Evolutionary conservation across 345 rosid species (phyloP), one percentile per base, ranked within the genome.

Genomic region (Brassica juncea): DNA sequence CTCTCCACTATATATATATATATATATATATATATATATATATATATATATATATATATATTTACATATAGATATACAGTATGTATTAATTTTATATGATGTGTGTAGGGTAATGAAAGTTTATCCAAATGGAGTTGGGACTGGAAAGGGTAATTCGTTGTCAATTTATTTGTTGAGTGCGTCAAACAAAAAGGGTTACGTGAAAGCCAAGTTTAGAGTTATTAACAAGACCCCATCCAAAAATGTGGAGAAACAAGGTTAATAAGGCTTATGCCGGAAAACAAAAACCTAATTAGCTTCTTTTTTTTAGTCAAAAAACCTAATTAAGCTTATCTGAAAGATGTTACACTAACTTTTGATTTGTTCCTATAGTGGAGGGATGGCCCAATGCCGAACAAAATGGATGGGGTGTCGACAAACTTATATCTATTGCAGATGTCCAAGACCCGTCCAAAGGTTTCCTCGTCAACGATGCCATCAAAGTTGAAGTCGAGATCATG

Each of bases 61-160:
- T 2, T 7, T 16, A 16, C 15, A 54, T 28, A 28, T 28, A 28
- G 31, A 3, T 28, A 28, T 28, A 28, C 31, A 28, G 12, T 9
- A 58, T 58, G 30, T 58, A 27, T 21, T 8, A 21, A 58, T 28
- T 10, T 1, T 23, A 21, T 58, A 12, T 23, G 14, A 58, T 58
- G 62, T 58, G 27, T 58, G 30, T 23, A 58, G 62, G 62, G 30
- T 58, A 21, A 9, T 58, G 62, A 58, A 58, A 23, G 62, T 58
- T 12, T 58, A 58, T 58, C 62, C 62, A 21, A 58, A 58, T 23
- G 62, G 62, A 58, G 62, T 58, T 58, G 62, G 62, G 30, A 21
- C 62, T 58, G 62, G 30, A 21, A 21, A 5, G 62, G 62, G 62
- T 23, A 58, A 58, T 9, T 58, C 62, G 5, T 9, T 58, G 62